Evolutionary conservation across 2,329 filamentous ascomycete genomes (phyloP).

Genomic region (Endoconidiophora laricicola): DNA sequence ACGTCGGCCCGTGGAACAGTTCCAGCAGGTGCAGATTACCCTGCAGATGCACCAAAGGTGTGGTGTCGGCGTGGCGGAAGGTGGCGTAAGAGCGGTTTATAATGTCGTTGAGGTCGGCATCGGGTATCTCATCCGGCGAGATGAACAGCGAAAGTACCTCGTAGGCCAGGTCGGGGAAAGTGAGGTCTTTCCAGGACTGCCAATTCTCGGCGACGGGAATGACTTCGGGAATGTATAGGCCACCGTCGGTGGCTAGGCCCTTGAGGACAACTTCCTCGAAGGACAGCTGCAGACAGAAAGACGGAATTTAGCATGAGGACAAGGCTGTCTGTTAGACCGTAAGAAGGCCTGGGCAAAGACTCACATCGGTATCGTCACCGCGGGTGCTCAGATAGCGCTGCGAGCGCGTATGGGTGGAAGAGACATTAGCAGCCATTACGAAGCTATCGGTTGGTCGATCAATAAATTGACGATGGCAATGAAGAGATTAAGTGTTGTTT

Average conservation of each 20-base stretch:
- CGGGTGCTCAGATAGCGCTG: slow-evolving; percentile 35
- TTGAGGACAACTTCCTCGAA: slow-evolving; percentile 88
- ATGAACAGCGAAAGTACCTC: slow-evolving; percentile 81
- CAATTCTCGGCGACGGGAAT: slow-evolving; percentile 51
- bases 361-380: slow-evolving; percentile 32
- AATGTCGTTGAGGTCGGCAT: slow-evolving; percentile 63
- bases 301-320: slow-evolving; percentile 7
- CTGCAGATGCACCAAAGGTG: slow-evolving; percentile 64
- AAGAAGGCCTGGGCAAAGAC: slow-evolving; percentile 11
- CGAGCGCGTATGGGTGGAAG: slow-evolving; percentile 26
- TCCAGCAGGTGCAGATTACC: slow-evolving; percentile 73
- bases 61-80: slow-evolving; percentile 65
- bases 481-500: not conserved
- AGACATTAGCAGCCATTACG: slow-evolving; percentile 28
- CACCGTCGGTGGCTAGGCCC: slow-evolving; percentile 71
- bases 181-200: slow-evolving; percentile 61
- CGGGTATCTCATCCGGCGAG: slow-evolving; percentile 64
- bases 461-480: slow-evolving; percentile 6
- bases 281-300: slow-evolving; percentile 42
- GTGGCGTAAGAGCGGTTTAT: slow-evolving; percentile 76
- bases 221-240: slow-evolving; percentile 75
- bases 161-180: slow-evolving; percentile 68
- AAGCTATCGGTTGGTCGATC: not conserved
- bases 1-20: slow-evolving; percentile 90
- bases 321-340: too few relatives aligned